Conservation (phyloP, 108 stramenopile genomes). For the Stephanodiscus triporus region DNA sequence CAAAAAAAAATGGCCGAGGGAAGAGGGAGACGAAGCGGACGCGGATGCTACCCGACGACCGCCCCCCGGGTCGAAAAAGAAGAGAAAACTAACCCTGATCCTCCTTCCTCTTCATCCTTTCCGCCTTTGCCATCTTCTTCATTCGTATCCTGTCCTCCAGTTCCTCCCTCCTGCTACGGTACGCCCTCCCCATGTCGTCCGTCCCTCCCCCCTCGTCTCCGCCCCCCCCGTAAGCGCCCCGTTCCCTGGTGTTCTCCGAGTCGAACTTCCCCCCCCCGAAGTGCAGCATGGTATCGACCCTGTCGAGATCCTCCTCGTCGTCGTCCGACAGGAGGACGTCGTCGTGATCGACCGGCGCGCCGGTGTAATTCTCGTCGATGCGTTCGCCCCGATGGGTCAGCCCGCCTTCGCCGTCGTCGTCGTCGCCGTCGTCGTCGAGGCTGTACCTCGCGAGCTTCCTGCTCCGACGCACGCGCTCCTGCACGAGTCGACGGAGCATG, state of each 20-base stretch:
- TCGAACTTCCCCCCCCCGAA: conserved; percentile 81
- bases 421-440: conserved; percentile 63
- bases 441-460: conserved; percentile 55
- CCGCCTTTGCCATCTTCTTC: conserved; percentile 88
- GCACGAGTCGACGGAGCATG: conserved; percentile 81
- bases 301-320: conserved; percentile 84
- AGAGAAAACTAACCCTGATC: conserved; percentile 57
- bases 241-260: conserved; percentile 21
- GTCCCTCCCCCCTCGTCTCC: conserved; percentile 13
- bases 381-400: conserved; percentile 88
- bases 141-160: conserved; percentile 89
- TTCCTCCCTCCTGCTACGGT: conserved; percentile 80
- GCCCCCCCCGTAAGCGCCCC: conserved; percentile 56
- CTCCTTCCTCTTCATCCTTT: conserved; percentile 84
- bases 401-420: conserved; percentile 21
- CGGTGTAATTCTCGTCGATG: conserved; percentile 63
- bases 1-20: too few relatives aligned
- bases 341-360: conserved; percentile 45
- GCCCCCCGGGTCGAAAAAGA: neutral
- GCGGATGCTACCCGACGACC: neutral
- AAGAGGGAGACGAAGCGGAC: neutral
- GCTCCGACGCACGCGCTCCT: conserved; percentile 72
- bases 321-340: conserved; percentile 68
- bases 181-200: conserved; percentile 59
- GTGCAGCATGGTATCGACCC: conserved; percentile 87